Conservation (phyloP, 768 basidiomycete species). For the Agaricus subrufescens region DNA sequence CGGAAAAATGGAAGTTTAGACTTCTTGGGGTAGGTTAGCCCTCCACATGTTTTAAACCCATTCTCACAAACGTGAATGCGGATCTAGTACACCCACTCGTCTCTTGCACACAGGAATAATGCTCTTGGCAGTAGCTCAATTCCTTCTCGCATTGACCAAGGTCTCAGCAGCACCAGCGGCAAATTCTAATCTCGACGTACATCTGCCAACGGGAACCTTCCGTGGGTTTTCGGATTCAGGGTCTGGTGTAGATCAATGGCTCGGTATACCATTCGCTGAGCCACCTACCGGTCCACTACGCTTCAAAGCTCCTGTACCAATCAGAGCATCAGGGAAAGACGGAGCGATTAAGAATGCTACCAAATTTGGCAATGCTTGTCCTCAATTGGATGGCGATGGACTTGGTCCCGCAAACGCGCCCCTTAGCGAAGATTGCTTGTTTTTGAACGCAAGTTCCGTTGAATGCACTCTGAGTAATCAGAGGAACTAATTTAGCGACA, state of each 20-base stretch:
- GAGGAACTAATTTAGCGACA: conserved; percentile 8
- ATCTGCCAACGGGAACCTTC: conserved; percentile 39
- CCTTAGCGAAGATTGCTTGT: too few species aligned
- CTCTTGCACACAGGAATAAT: too few species aligned
- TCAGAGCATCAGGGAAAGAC: conserved; percentile 21
- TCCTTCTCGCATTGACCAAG: not conserved
- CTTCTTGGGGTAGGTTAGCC: too few species aligned
- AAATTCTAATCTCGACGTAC: conserved; percentile 29
- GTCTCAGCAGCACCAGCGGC: conserved; percentile 9
- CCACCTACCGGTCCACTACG: conserved; percentile 52
- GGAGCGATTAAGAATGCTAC: conserved; percentile 35
- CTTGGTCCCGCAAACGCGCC: conserved; percentile 31
- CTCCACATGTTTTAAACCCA: too few species aligned
- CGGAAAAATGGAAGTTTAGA: too few species aligned
- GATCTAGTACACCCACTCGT: too few species aligned
- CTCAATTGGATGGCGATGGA: conserved; percentile 31
- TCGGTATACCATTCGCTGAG: conserved; percentile 58
- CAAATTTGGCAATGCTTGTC: conserved; percentile 51
- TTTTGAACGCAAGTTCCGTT: conserved; percentile 28
- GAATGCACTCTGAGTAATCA: not conserved
- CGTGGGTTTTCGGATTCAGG: conserved; percentile 32
- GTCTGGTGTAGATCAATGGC: conserved; percentile 47
- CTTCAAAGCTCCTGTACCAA: conserved; percentile 50
- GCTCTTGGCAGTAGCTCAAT: not conserved
- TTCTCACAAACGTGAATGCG: too few species aligned